phyloP scores from a whole-genome alignment of 306 rosid genomes.

The Elaeagnus macrophylla region DNA sequence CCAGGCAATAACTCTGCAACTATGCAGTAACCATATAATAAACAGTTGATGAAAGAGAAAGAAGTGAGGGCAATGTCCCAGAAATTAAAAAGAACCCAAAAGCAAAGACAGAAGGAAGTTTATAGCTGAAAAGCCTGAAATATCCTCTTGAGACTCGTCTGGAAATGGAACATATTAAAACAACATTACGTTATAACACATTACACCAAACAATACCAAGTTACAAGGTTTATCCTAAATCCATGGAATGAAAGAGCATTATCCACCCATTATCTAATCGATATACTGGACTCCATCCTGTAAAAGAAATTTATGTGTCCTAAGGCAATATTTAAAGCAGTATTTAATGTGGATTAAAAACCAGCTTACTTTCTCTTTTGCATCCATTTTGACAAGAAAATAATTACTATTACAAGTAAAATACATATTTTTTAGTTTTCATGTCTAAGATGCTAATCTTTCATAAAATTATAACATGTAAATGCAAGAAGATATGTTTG shows the following conservation, averaged over 20 bases:
- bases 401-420: no score
- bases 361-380: not conserved
- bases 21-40: not conserved
- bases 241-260: no score
- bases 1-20: not conserved
- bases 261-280: no score
- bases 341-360: no score
- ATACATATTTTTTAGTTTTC: not conserved
- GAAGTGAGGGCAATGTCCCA: no score
- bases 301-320: no score
- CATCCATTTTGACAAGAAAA: not conserved
- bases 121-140: not conserved
- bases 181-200: no score
- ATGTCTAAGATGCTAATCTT: not conserved
- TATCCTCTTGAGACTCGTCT: not conserved
- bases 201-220: no score
- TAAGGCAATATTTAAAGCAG: no score
- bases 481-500: slow-evolving; percentile 17
- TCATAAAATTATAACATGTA: not conserved
- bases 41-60: not conserved
- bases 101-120: not conserved
- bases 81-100: not conserved
- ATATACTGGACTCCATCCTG: no score
- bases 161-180: not conserved
- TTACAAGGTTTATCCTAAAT: no score